Conservation (phyloP, 2,329 filamentous ascomycete genomes). For the Thelonectria rubi region DNA sequence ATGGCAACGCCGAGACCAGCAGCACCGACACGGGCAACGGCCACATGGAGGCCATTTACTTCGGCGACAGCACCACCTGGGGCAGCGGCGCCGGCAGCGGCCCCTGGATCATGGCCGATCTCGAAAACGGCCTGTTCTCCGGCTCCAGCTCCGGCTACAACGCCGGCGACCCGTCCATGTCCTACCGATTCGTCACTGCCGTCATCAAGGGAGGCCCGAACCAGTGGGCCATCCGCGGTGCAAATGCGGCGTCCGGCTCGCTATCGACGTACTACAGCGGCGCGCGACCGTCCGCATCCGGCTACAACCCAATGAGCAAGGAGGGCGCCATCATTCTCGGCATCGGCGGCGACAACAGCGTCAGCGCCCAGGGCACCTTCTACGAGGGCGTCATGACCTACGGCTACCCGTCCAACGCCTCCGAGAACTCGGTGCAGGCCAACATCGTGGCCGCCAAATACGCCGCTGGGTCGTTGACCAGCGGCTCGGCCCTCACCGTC, state of each 20-base stretch:
- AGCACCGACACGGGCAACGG: slow-evolving; percentile 65
- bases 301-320: slow-evolving; percentile 68
- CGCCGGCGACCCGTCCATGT: slow-evolving; percentile 60
- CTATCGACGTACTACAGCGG: slow-evolving; percentile 69
- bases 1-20: slow-evolving; percentile 65
- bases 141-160: slow-evolving; percentile 59
- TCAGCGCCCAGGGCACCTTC: slow-evolving; percentile 67
- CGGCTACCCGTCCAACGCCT: slow-evolving; percentile 67
- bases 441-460: slow-evolving; percentile 69
- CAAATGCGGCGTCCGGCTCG: slow-evolving; percentile 61
- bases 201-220: slow-evolving; percentile 65
- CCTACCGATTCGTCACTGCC: slow-evolving; percentile 65
- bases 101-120: slow-evolving; percentile 75
- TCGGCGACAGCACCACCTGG: slow-evolving; percentile 63
- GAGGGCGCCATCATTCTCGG: slow-evolving; percentile 74
- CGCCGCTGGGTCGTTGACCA: slow-evolving; percentile 56
- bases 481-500: slow-evolving; percentile 56
- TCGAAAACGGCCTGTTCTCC: slow-evolving; percentile 73
- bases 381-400: slow-evolving; percentile 73
- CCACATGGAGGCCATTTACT: slow-evolving; percentile 77
- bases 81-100: slow-evolving; percentile 66
- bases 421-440: slow-evolving; percentile 66
- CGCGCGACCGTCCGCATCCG: slow-evolving; percentile 55
- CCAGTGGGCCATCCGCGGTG: slow-evolving; percentile 68
- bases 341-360: slow-evolving; percentile 74